Evolutionary conservation across 768 basidiomycete genomes (phyloP).

Genomic region (Macrolepiota albuminosa): DNA sequence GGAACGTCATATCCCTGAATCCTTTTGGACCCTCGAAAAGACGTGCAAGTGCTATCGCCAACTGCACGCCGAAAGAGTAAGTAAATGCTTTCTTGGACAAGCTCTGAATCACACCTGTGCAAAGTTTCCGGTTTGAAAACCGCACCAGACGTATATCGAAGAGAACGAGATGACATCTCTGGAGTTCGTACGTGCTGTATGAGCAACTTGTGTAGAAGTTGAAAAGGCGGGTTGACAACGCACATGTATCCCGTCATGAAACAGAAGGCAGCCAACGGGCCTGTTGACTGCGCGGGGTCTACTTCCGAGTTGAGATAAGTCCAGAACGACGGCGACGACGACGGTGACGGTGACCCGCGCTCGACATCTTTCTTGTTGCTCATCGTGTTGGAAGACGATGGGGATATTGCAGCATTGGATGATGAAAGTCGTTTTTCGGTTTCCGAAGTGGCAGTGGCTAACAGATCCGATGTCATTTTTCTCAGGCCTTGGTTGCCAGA

Average conservation of each 20-base stretch:
- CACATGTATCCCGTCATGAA: slow-evolving; percentile 82
- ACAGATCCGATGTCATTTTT: slow-evolving; percentile 1
- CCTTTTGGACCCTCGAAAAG: slow-evolving; percentile 54
- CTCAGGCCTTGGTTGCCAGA: background rate
- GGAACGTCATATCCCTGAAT: slow-evolving; percentile 58
- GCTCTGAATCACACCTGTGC: slow-evolving; percentile 45
- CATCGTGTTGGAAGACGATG: slow-evolving; percentile 1
- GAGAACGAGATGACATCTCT: slow-evolving; percentile 75
- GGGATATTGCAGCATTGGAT: background rate
- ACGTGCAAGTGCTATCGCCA: slow-evolving; percentile 76
- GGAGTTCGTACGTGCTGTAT: background rate
- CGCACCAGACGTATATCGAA: slow-evolving; percentile 80
- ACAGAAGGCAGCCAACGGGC: slow-evolving; percentile 60
- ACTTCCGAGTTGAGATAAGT: slow-evolving; percentile 40
- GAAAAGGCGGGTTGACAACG: slow-evolving; percentile 19
- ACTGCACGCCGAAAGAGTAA: slow-evolving; percentile 31
- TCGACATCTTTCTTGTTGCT: slow-evolving; percentile 11
- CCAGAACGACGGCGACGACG: slow-evolving; percentile 26
- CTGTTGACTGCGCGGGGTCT: slow-evolving; percentile 44
- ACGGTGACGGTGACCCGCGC: background rate
- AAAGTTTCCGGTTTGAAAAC: slow-evolving; percentile 80
- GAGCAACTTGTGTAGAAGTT: background rate
- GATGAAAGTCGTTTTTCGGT: background rate
- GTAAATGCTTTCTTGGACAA: background rate
- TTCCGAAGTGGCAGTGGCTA: background rate